Conservation (phyloP, 371 early-diverging fungal genomes). For the Actinomucor elegans region DNA sequence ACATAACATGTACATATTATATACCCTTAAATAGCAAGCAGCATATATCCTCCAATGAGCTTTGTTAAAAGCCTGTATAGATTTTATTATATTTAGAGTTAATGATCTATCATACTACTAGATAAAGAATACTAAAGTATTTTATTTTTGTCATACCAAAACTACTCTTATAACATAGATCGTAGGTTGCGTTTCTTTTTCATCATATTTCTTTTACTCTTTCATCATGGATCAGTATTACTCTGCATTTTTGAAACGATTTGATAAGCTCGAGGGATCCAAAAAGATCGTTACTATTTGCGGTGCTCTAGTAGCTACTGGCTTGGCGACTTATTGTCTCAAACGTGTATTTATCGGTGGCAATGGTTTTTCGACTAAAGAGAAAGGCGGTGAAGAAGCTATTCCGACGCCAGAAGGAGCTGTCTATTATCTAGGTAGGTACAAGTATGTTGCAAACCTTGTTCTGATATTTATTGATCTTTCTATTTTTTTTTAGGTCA, state of each 20-base stretch:
- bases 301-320: neutral
- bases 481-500: constrained; percentile 6
- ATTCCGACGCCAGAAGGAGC: constrained; percentile 19
- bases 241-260: neutral
- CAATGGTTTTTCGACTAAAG: no score
- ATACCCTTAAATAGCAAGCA: no score
- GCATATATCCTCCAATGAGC: no score
- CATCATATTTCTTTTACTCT: neutral
- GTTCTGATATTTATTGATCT: neutral
- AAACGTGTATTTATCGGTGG: neutral
- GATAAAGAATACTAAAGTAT: neutral
- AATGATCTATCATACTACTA: no score
- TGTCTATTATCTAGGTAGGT: constrained; percentile 14
- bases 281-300: neutral
- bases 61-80: neutral
- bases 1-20: neutral
- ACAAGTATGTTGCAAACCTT: no score
- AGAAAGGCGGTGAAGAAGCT: no score
- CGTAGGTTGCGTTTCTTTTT: neutral
- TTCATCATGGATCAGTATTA: neutral
- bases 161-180: neutral
- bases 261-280: neutral
- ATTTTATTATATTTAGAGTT: no score
- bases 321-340: neutral
- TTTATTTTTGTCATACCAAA: neutral